phyloP scores from a whole-genome alignment of 139 green algal species.

The Zygnema cylindricum region DNA sequence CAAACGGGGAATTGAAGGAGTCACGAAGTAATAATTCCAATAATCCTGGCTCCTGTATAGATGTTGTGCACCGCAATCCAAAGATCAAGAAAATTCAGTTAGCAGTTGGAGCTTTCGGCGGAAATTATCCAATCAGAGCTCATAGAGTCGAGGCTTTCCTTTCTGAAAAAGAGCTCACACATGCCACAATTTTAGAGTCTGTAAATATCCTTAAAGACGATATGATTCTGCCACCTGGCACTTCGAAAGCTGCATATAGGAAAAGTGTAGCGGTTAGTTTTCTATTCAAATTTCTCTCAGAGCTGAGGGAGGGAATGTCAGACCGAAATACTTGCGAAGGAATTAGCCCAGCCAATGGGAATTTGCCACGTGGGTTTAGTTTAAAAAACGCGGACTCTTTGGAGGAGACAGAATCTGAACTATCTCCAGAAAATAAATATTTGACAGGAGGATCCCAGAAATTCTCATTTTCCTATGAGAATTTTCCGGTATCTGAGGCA shows the following conservation, averaged over 20 bases:
- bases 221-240: conserved; percentile 5
- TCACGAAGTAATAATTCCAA: too few species aligned
- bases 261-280: conserved; percentile 1
- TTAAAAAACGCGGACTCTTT: background rate
- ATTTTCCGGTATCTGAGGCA: conserved; percentile 26
- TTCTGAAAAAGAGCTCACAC: conserved; percentile 12
- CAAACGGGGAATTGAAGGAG: background rate
- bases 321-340: background rate
- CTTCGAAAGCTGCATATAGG: conserved; percentile 1
- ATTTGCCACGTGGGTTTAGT: background rate
- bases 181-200: conserved; percentile 26
- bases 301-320: background rate
- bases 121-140: conserved; percentile 20
- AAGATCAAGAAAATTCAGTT: background rate
- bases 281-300: conserved; percentile 31
- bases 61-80: background rate
- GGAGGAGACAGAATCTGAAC: background rate
- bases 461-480: conserved; percentile 15
- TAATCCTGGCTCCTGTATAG: background rate
- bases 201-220: conserved; percentile 15
- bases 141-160: conserved; percentile 13
- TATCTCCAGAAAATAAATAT: background rate
- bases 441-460: conserved; percentile 27
- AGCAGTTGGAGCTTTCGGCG: conserved; percentile 44
- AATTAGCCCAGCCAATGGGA: background rate